A percentile compares a stretch with the other conserved stretches of the same genome.
Conservation (phyloP, 345 rosid genomes). For the Acer yangbiense region DNA sequence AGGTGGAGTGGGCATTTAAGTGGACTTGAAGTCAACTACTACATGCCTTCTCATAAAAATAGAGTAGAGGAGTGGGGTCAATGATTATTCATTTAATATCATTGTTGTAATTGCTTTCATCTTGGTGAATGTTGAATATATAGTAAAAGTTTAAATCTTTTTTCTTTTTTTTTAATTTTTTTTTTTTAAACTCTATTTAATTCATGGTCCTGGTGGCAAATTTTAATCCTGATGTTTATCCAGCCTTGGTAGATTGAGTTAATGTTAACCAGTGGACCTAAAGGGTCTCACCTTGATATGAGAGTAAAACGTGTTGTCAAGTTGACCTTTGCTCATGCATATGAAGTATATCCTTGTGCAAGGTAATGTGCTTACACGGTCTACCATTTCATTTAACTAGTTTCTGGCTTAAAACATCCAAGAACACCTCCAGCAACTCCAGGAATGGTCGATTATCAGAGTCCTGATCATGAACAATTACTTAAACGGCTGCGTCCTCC, state of each 20-base stretch:
- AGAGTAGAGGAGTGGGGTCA: background rate
- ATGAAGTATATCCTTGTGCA: background rate
- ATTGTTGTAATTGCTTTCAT: background rate
- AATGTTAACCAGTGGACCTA: background rate
- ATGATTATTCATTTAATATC: background rate
- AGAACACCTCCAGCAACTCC: constrained; percentile 70
- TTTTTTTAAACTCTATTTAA: background rate
- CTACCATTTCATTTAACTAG: constrained; percentile 31
- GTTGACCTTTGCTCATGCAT: constrained; percentile 12
- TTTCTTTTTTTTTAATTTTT: too few relatives aligned
- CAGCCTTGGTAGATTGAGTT: background rate
- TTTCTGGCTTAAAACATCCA: constrained; percentile 71
- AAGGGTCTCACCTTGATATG: background rate
- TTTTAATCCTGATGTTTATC: background rate
- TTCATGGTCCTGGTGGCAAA: background rate
- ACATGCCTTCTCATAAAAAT: background rate
- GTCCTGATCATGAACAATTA: constrained; percentile 72
- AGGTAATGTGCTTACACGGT: constrained; percentile 10
- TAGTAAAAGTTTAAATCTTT: background rate
- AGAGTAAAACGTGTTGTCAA: constrained; percentile 1
- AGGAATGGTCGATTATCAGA: constrained; percentile 81
- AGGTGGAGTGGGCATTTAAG: background rate
- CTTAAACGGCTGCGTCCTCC: constrained; percentile 85
- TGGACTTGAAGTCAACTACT: background rate
- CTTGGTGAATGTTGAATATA: background rate